Evolutionary conservation across 2,329 filamentous ascomycete genomes (phyloP).

Genomic region (Pseudogymnoascus sp.): DNA sequence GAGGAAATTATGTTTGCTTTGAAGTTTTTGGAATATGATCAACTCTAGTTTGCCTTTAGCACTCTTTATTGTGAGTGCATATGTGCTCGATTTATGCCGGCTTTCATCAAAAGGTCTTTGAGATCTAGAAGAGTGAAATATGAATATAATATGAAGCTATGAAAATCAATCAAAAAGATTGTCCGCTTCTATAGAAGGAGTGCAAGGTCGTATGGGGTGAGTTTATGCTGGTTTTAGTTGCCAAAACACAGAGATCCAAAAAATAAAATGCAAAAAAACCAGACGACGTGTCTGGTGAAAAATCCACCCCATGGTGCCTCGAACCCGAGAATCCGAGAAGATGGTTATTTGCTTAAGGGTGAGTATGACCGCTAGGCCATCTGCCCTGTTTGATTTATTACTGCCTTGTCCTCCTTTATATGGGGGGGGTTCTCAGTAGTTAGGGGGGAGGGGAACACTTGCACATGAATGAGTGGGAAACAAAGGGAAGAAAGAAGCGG

Average conservation of each 20-base stretch:
- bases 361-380: not conserved
- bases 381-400: not conserved
- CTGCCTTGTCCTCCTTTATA: not conserved
- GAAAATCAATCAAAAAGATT: not conserved
- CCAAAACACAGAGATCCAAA: not conserved
- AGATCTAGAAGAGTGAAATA: not conserved
- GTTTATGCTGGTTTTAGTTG: not conserved
- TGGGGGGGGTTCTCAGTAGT: not conserved
- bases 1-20: not conserved
- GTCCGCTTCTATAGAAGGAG: not conserved
- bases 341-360: not conserved
- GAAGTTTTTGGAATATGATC: not conserved
- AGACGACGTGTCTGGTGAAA: not conserved
- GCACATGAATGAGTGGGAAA: not conserved
- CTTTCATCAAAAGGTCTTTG: not conserved
- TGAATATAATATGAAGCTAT: not conserved
- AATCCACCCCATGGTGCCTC: not conserved
- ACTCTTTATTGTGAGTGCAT: not conserved
- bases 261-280: not conserved
- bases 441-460: not conserved
- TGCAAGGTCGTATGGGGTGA: not conserved
- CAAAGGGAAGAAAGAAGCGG: not conserved
- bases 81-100: not conserved
- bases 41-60: not conserved
- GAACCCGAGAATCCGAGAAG: not conserved